Percentiles rank a stretch among this genome's conserved stretches.
Conservation (phyloP, 2,329 filamentous ascomycete species). For the Alternaria triticina region DNA sequence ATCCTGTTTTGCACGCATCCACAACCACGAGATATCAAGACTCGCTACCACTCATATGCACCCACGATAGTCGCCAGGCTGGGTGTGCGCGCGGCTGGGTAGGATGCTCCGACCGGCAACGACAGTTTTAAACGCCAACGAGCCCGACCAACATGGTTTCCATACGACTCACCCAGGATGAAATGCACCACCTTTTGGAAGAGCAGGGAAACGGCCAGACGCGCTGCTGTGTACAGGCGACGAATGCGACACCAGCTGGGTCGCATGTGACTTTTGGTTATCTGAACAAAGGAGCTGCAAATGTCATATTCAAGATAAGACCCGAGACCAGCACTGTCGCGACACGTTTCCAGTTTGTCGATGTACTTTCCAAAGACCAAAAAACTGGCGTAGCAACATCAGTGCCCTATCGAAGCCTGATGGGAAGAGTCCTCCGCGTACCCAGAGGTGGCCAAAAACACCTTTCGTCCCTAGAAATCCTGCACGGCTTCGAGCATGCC, state of each 20-base stretch:
- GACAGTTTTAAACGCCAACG: neutral
- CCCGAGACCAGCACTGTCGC: conserved; percentile 7
- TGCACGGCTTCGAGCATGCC: conserved; percentile 32
- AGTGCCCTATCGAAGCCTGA: conserved; percentile 13
- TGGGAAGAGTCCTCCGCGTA: conserved; percentile 36
- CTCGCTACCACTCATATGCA: neutral
- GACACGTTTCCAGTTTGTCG: conserved; percentile 23
- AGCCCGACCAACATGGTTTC: conserved; percentile 4
- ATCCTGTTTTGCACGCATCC: neutral
- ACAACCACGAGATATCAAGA: neutral
- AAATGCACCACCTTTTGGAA: conserved; percentile 12
- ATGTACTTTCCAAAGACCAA: conserved; percentile 7
- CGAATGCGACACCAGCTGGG: neutral
- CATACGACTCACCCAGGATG: conserved; percentile 10
- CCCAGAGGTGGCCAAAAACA: conserved; percentile 39
- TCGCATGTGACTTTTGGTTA: conserved; percentile 28
- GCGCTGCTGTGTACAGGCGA: conserved; percentile 22
- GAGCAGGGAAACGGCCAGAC: conserved; percentile 6
- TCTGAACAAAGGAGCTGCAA: conserved; percentile 45
- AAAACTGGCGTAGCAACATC: conserved; percentile 4
- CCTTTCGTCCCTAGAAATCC: conserved; percentile 30
- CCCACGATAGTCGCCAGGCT: conserved; percentile 10
- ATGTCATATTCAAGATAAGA: conserved; percentile 39
- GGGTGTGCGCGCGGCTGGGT: conserved; percentile 1
- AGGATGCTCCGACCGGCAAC: conserved; percentile 9